Evolutionary conservation across 75 land plant species (phyloP), one percentile per base, ranked within the genome.

Genomic region (Sequoia sempervirens): DNA sequence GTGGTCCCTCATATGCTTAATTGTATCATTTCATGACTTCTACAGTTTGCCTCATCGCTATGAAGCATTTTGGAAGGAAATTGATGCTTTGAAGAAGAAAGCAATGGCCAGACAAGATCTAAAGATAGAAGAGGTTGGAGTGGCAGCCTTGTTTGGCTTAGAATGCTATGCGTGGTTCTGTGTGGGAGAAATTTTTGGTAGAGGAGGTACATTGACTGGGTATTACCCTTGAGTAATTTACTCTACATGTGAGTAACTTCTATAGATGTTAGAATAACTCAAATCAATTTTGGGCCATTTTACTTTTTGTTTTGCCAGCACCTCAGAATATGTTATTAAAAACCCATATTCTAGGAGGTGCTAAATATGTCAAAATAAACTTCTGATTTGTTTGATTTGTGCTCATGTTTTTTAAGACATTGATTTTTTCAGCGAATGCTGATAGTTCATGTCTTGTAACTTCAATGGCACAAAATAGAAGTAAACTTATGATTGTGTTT

Each of bases 91-190:
- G 36, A 88, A 89, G 91, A 72, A 85, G 50, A 88, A 83, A 79
- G n/a, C 83, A 56, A 75, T 78, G 84, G 72, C 83, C 32, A 75
- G 91, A 69, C 86, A 89, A 23, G 91, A 89, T 36, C 37, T 89
- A 83, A 89, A 88, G 85, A 58, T 89, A 52, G 91, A 89, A 80
- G 90, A 89, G 45, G 84, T 88, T 50, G 91, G 89, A 53, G 78
- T 89, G 34, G 90, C 90, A 34, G 74, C 90, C 23, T 73, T 89
- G 82, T 89, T 89, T 75, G 58, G 82, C 18, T 75, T 84, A 47
- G 91, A 89, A 75, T 89, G 91, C 80, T 88, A 88, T 78, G 90
- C 91, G 26, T 89, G 90, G 91, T 89, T 85, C 61, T 85, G 85
- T 82, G 87, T 89, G 32, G 91, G 91, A 61, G 90, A 85, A 90